Base-by-base conservation (phyloP, 768 basidiomycete genomes). In the Infundibulicybe gibba region DNA sequence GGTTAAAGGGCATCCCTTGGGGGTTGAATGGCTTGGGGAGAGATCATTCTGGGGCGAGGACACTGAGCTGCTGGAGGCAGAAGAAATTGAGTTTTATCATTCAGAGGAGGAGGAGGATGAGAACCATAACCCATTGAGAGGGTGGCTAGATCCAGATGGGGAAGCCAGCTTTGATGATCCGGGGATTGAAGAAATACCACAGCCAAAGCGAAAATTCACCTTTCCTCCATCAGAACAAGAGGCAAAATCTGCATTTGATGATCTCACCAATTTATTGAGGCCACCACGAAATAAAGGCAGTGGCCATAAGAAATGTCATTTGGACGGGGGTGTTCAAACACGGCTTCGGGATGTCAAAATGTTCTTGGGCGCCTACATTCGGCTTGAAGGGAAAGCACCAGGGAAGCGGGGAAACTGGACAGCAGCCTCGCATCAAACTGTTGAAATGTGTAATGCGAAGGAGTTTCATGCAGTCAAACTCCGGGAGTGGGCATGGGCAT, bases 371-470 rank as follows among this genome's bases (percentile, higher is more conserved):
- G 17, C 43, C 12, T 43, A 43, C 11, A 43, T 43, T 32, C 43
- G 32, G 9, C 17, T 43, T 25, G 43, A 44, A 31, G 33, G 16
- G 17, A 6, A n/a, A 2, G 6, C 32, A 2, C 43, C 43, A 34
- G 43, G 33, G 15, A 44, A 44, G 20, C 15, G 15, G 3, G 32
- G 43, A 17, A 44, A 44, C 43, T 44, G 43, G 43, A 44, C 6
- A 44, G 5, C 19, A 13, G 43, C 43, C 32, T 44, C 32, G 5
- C 16, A 44, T 3, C 31, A 25, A 3, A 25, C 25, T 25, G 25
- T 8, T 3, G 8, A 3, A 25, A 25, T 25, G 25, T 25, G 25
- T 44, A 19, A 33, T 13, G 43, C 32, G 30, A 44, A 17, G 14
- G 5, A 30, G 6, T 44, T 20, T 9, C 31, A 11, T 37, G 44